phyloP scores from a whole-genome alignment of 2,329 filamentous ascomycete species.

The Aspergillus chevalieri region DNA sequence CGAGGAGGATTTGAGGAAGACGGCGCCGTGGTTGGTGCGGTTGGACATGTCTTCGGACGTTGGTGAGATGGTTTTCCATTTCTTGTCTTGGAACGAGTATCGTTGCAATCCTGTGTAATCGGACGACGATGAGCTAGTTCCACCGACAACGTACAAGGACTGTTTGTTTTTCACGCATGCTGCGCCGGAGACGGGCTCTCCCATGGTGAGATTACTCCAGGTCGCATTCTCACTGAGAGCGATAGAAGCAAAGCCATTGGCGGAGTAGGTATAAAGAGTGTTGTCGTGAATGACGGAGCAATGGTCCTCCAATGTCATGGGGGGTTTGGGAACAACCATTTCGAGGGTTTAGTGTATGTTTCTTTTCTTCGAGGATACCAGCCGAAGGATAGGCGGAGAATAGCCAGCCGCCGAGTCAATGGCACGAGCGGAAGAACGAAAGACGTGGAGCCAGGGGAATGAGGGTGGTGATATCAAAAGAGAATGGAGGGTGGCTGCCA shows the following conservation, averaged over 20 bases:
- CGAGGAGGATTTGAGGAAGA: conserved; percentile 64
- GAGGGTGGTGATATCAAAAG: conserved; percentile 2
- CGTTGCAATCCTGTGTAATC: conserved; percentile 68
- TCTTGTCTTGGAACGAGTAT: conserved; percentile 52
- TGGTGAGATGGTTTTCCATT: conserved; percentile 54
- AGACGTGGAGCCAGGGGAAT: not conserved
- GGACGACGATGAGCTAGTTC: conserved; percentile 50
- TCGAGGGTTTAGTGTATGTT: conserved; percentile 10
- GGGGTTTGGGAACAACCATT: conserved; percentile 69
- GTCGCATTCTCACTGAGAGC: conserved; percentile 60
- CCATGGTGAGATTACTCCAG: conserved; percentile 63
- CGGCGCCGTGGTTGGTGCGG: conserved; percentile 67
- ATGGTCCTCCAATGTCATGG: conserved; percentile 63
- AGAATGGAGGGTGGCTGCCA: conserved; percentile 26
- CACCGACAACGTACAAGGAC: conserved; percentile 76
- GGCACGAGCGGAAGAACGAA: conserved; percentile 6
- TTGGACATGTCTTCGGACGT: conserved; percentile 55
- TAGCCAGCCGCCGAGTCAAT: conserved; percentile 20
- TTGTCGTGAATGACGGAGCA: conserved; percentile 78
- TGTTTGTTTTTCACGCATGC: conserved; percentile 66
- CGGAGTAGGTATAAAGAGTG: conserved; percentile 77
- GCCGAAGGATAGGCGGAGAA: conserved; percentile 19
- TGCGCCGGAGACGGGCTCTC: conserved; percentile 65
- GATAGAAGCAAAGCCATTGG: conserved; percentile 68
- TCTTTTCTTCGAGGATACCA: conserved; percentile 20